These are phyloP conservation scores for Calonectria pseudoturangicola DNA, from an alignment of 2,329 filamentous ascomycete species.

Conservation along the genomic window DNA sequence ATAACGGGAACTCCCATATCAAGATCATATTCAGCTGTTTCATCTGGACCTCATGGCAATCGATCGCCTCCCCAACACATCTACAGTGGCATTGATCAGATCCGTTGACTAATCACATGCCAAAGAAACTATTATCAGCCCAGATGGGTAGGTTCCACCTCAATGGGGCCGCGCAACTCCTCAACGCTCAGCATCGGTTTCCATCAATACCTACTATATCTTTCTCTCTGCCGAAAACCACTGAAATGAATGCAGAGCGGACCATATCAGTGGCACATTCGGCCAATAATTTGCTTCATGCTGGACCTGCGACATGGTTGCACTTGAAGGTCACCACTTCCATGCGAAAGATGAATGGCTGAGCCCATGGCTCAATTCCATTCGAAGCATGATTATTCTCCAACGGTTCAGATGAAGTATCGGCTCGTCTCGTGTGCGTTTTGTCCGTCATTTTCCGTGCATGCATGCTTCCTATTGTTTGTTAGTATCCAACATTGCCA, in stretches of 20 bases:
- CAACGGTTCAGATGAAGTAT: neutral
- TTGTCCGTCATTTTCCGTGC: neutral
- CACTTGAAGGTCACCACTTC: neutral
- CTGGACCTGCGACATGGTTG: neutral
- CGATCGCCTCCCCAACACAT: neutral
- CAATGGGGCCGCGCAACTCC: neutral
- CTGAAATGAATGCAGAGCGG: too few species aligned
- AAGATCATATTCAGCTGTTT: neutral
- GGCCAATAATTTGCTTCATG: neutral
- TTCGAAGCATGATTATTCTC: too few species aligned
- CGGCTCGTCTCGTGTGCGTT: neutral
- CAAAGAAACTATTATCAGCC: too few species aligned
- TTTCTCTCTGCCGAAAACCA: neutral
- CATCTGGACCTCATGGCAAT: neutral
- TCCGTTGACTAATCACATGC: neutral
- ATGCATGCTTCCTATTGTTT: neutral
- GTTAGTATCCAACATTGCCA: neutral
- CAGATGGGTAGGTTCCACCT: neutral
- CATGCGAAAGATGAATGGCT: neutral
- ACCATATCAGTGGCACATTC: neutral
- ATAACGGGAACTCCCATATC: neutral
- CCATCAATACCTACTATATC: neutral
- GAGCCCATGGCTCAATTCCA: neutral
- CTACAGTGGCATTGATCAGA: too few species aligned
- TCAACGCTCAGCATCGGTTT: neutral